Percentiles rank a stretch among this genome's conserved stretches.
These are phyloP conservation scores for Coniochaeta prunicola DNA, from an alignment of 2,329 filamentous ascomycete species.

Conservation along the genomic window DNA sequence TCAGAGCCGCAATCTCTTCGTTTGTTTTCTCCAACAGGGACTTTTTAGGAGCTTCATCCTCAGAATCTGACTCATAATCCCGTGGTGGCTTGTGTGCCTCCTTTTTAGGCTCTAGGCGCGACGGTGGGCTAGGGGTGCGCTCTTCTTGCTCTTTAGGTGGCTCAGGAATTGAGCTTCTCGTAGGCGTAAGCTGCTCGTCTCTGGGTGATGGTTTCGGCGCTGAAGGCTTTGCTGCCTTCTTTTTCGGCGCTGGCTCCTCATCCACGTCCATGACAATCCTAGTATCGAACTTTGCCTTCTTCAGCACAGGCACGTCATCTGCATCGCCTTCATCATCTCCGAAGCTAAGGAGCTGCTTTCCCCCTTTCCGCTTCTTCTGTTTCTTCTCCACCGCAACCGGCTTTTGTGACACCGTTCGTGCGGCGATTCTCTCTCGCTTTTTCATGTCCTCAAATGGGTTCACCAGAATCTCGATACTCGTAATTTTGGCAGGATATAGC, in stretches of 20 bases:
- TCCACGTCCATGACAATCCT: constrained; percentile 58
- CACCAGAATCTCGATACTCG: constrained; percentile 64
- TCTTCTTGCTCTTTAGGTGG: constrained; percentile 2
- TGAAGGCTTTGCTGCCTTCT: constrained; percentile 18
- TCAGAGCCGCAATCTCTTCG: constrained; percentile 72
- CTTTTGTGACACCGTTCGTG: constrained; percentile 35
- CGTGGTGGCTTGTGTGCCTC: constrained; percentile 16
- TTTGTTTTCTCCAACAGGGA: constrained; percentile 62
- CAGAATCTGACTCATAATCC: constrained; percentile 19
- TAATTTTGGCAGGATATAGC: constrained; percentile 77
- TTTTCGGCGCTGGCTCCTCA: constrained; percentile 16
- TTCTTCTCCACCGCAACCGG: constrained; percentile 39
- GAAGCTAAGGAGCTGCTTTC: constrained; percentile 74
- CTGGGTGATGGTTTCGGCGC: constrained; percentile 13
- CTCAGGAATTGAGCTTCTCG: constrained; percentile 7
- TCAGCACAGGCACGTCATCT: constrained; percentile 51
- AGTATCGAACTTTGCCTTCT: constrained; percentile 74
- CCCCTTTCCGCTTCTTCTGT: constrained; percentile 65
- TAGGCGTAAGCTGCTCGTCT: constrained; percentile 8
- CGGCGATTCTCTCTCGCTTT: constrained; percentile 53
- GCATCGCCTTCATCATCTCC: constrained; percentile 60
- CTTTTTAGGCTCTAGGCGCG: constrained; percentile 6
- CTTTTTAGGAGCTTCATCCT: constrained; percentile 29
- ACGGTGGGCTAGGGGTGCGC: constrained; percentile 5
- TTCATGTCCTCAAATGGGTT: constrained; percentile 81